Conservation (phyloP, 148 eudicot species). For the Fallopia convolvulus region DNA sequence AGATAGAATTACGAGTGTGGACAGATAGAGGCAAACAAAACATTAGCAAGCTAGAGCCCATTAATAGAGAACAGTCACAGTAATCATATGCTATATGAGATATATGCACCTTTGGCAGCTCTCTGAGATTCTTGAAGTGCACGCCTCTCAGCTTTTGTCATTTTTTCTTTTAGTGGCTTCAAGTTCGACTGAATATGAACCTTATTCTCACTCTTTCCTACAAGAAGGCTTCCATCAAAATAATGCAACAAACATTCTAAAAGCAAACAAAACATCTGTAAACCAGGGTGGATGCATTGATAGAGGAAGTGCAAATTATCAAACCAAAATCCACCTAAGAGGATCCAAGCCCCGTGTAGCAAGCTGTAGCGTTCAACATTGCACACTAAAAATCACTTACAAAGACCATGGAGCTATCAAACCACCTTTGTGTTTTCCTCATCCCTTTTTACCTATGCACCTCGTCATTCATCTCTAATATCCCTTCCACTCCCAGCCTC, state of each 20-base stretch:
- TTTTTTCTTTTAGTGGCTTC: constrained; percentile 58
- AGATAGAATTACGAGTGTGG: not conserved
- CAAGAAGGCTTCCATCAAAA: constrained; percentile 14
- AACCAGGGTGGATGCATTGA: not conserved
- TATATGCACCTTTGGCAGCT: constrained; percentile 54
- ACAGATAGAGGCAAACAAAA: not conserved
- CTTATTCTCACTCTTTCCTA: constrained; percentile 33
- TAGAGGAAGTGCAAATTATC: not conserved
- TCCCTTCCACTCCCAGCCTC: not conserved
- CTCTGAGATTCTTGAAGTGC: constrained; percentile 89
- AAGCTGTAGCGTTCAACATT: not conserved
- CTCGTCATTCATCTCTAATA: not conserved
- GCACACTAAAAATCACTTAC: not conserved
- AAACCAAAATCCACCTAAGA: not conserved
- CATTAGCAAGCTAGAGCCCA: not conserved
- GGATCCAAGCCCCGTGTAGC: not conserved
- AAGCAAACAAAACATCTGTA: not conserved
- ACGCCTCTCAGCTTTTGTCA: constrained; percentile 87
- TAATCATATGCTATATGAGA: not conserved
- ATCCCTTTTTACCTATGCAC: not conserved
- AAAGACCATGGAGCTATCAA: not conserved
- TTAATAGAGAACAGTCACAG: not conserved
- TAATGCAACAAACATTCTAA: not conserved
- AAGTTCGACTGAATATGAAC: constrained; percentile 24
- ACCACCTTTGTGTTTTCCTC: not conserved